phyloP scores from a whole-genome alignment of 108 stramenopile species.

The Epithemia pelagica region DNA sequence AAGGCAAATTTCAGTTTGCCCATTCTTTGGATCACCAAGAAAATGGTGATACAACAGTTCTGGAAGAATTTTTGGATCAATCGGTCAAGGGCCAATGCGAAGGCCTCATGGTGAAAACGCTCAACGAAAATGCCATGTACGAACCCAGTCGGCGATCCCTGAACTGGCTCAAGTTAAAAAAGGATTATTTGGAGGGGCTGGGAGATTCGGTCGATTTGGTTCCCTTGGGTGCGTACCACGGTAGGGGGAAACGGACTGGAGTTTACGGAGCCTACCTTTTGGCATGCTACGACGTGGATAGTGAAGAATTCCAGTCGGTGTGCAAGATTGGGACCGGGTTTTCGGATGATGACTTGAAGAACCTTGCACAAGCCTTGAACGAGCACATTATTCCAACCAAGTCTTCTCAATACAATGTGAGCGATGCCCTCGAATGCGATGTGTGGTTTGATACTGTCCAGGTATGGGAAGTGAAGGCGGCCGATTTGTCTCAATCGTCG shows the following conservation, averaged over 20 bases:
- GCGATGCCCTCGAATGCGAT: constrained; percentile 81
- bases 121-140: constrained; percentile 87
- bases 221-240: constrained; percentile 95
- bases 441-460: constrained; percentile 95
- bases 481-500: constrained; percentile 91
- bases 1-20: constrained; percentile 91
- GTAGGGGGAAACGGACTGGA: constrained; percentile 92
- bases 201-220: constrained; percentile 99
- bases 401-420: constrained; percentile 77
- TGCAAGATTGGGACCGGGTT: constrained; percentile 99
- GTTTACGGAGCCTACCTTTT: constrained; percentile 97
- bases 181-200: constrained; percentile 98
- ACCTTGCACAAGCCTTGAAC: constrained; percentile 66
- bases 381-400: constrained; percentile 59
- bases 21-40: constrained; percentile 31
- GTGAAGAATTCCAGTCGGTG: constrained; percentile 95
- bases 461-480: constrained; percentile 99
- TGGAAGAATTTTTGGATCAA: constrained; percentile 91
- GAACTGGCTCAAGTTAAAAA: constrained; percentile 99
- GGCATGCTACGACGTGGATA: constrained; percentile 95
- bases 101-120: constrained; percentile 99
- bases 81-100: constrained; percentile 98
- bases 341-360: constrained; percentile 90
- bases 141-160: constrained; percentile 92
- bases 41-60: constrained; percentile 75